These are phyloP conservation scores for Claviceps purpurea DNA, from an alignment of 2,329 filamentous ascomycete species.

Conservation along the genomic window DNA sequence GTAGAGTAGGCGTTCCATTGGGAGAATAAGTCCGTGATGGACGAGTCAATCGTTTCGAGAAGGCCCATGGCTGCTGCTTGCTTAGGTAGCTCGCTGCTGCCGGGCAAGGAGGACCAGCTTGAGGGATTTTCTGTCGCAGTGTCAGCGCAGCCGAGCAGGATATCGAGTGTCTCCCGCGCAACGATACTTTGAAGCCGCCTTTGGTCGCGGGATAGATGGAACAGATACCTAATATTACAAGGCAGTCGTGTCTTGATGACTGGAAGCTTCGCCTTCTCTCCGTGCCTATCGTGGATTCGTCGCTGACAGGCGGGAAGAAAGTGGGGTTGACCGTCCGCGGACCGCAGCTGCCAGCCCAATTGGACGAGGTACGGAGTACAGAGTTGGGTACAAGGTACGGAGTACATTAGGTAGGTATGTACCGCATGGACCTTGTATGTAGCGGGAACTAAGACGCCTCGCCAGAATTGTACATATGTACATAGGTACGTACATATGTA, in stretches of 20 bases:
- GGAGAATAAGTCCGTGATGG: slow-evolving; percentile 53
- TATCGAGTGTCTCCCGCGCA: neutral
- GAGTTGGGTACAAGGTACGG: no score
- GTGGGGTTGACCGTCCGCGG: neutral
- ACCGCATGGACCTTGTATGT: no score
- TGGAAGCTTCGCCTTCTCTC: neutral
- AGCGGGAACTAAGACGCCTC: no score
- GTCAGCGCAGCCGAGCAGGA: neutral
- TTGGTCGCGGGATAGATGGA: neutral
- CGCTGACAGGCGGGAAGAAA: neutral
- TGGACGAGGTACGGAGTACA: neutral
- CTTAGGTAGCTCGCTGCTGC: neutral
- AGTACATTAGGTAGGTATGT: no score
- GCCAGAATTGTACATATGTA: no score
- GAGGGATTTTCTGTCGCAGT: neutral
- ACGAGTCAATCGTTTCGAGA: slow-evolving; percentile 54
- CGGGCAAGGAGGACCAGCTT: neutral
- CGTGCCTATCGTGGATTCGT: neutral
- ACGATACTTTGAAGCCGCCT: neutral
- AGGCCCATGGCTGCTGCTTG: slow-evolving; percentile 22
- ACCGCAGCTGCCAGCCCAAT: no score
- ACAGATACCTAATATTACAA: neutral
- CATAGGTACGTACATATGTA: no score
- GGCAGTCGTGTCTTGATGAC: neutral
- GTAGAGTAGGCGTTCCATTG: slow-evolving; percentile 80